These are phyloP conservation scores for Penicillium angulare DNA, from an alignment of 495 filamentous ascomycete species.

Conservation along the genomic window DNA sequence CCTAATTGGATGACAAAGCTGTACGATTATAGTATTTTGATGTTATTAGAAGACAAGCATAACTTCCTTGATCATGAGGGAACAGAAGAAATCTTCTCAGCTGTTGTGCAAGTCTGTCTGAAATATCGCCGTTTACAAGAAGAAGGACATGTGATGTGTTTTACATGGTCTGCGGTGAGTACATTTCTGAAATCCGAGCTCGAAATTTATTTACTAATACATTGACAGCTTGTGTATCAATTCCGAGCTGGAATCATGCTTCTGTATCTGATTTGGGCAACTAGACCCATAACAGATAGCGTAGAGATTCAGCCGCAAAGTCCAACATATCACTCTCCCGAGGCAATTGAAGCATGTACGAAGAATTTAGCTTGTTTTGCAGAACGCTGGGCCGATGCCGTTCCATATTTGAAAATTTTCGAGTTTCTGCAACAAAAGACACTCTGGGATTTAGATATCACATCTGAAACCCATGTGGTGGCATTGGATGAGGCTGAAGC, in stretches of 20 bases:
- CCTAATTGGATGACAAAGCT: conserved; percentile 35
- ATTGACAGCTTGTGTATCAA: conserved; percentile 30
- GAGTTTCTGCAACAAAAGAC: conserved; percentile 21
- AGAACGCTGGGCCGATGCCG: conserved; percentile 27
- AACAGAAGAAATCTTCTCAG: conserved; percentile 27
- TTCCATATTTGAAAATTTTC: conserved; percentile 24
- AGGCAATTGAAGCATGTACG: conserved; percentile 23
- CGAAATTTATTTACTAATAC: conserved; percentile 3
- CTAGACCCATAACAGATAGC: conserved; percentile 8
- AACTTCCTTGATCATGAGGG: conserved; percentile 26
- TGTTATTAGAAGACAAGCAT: conserved; percentile 29
- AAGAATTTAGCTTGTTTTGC: conserved; percentile 25
- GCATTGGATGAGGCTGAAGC: conserved; percentile 17
- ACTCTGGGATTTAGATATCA: background rate
- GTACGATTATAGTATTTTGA: conserved; percentile 34
- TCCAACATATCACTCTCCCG: conserved; percentile 12
- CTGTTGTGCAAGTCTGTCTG: conserved; percentile 28
- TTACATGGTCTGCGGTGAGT: conserved; percentile 37
- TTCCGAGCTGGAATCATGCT: conserved; percentile 33
- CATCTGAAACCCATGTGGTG: background rate
- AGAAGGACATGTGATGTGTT: conserved; percentile 36
- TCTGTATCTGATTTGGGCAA: conserved; percentile 32
- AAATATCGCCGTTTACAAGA: conserved; percentile 30
- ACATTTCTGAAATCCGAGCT: background rate
- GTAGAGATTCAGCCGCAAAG: background rate